These are phyloP conservation scores for Priceomyces carsonii DNA, from an alignment of 805 yeast species.

Conservation along the genomic window DNA sequence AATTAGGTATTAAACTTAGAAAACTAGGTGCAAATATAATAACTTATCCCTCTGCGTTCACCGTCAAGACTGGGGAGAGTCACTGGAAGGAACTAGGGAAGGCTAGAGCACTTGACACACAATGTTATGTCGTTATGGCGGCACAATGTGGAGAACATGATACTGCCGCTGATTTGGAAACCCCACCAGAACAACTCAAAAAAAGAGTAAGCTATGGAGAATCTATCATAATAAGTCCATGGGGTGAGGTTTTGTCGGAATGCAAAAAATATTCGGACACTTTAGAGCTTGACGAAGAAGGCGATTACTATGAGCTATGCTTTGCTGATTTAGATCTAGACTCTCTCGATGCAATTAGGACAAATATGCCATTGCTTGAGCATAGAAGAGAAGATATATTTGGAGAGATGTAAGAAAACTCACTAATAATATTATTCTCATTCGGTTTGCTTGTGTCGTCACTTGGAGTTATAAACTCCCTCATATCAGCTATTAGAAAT, in stretches of 20 bases:
- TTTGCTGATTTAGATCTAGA: conserved; percentile 68
- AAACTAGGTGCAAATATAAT: conserved; percentile 72
- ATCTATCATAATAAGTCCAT: conserved; percentile 84
- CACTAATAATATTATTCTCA: background rate
- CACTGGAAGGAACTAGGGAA: conserved; percentile 84
- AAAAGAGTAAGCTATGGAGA: conserved; percentile 83
- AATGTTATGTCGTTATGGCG: conserved; percentile 83
- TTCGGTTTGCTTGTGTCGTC: conserved; percentile 1
- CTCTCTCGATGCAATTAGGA: conserved; percentile 50
- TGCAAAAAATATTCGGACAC: conserved; percentile 30
- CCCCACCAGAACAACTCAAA: conserved; percentile 13
- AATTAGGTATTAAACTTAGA: conserved; percentile 65
- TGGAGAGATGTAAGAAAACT: conserved; percentile 23
- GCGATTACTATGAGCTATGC: conserved; percentile 44
- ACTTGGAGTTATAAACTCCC: background rate
- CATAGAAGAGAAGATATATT: conserved; percentile 70
- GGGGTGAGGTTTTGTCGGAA: conserved; percentile 77
- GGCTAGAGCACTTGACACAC: conserved; percentile 87
- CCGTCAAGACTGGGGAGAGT: conserved; percentile 84
- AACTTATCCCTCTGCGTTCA: conserved; percentile 90
- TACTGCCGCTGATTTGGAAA: conserved; percentile 39
- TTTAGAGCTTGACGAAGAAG: conserved; percentile 24
- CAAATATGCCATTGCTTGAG: conserved; percentile 73
- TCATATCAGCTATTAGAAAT: background rate
- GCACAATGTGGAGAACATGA: conserved; percentile 84